Evolutionary conservation across 306 rosid genomes (phyloP), one percentile per base, ranked within the genome.

Genomic region (Purshia tridentata): DNA sequence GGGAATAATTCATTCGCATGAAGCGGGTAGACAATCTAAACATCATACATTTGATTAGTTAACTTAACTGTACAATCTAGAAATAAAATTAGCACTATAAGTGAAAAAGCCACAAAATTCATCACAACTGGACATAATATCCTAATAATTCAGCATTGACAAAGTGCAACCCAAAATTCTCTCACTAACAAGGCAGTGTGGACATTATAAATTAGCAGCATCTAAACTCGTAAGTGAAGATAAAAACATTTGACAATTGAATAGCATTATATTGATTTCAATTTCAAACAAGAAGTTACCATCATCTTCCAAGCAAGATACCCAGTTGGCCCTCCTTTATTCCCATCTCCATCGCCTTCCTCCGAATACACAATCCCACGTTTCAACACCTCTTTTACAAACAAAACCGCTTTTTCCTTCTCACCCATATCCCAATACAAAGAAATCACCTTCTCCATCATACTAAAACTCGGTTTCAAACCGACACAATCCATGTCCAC

Each of bases 261-360:
- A 72, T 56, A 76, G 44, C 71, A 56, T 9, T 9, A 29, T 4
- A 49, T 15, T 19, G 12, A 47, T 13, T 16, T 56, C 5, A 39
- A n/a, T 16, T 3, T 16, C 6, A 4, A n/a, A n/a, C 51, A 65
- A 29, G 54, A 22, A 75, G 81, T 72, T 82, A 94, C 98, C 98
- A 91, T 91, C 98, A 94, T 94, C 83, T 91, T 94, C 98, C 98
- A 94, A 82, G 96, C 97, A 78, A 94, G 97, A 84, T 89, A 94
- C 9, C 98, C 98, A 15, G 96, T 91, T 50, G 96, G 95, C 41
- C 97, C 98, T 72, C 97, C 98, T 75, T 88, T 91, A 56, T 81
- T 88, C 19, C 90, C 94, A 39, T 86, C 86, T 18, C 80, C 67
- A 71, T 73, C 84, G 22, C 81, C 92, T 51, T 76, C 84, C 35